Base-by-base conservation (phyloP, 805 yeast species). In the Suhomyces tanzawaensis region DNA sequence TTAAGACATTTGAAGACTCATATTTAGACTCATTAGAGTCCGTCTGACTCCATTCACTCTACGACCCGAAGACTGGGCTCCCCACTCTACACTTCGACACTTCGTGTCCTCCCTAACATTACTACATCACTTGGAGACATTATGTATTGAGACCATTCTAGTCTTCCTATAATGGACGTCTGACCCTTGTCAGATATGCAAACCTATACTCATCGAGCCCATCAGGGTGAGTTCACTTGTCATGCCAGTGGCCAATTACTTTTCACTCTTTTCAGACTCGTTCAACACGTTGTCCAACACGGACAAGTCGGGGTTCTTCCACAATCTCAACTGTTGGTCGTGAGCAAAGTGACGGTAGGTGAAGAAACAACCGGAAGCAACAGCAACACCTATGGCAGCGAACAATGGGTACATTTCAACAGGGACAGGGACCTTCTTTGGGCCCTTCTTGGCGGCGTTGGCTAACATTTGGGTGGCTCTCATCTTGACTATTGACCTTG, bases 311-410 rank as follows among this genome's bases (percentile, higher is more conserved):
- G 74, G 54, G 57, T 69, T 69, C 49, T 64, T 59, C 73, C 72
- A 66, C 54, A 69, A 65, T 61, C 74, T 67, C 54, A 69, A 68
- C 42, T 69, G 66, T 47, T 52, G 47, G 56, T 69, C 73, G 55
- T 66, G 55, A 41, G 70, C 67, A 55, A 69, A 69, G 50, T 69
- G 74, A 62, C 73, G 67, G 64, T 69, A 69, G 44, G 74, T 69
- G 64, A 69, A 69, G 57, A 49, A 66, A 41, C 45, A 37, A 38
- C 65, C 69, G 6, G 73, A 67, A 24, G 39, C 47, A 43, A 60
- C 39, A 19, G 74, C 74, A 21, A 66, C 70, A 36, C 62, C 72
- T 25, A 63, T 60, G 38, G 72, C 71, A 43, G 69, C 72, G 42
- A 69, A 69, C 55, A 69, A 67, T 46, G 74, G 74, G 58, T 60